A percentile compares a stretch with the other conserved stretches of the same genome.
These are phyloP conservation scores for Nothopassalora personata DNA, from an alignment of 2,329 filamentous ascomycete species.

Conservation along the genomic window DNA sequence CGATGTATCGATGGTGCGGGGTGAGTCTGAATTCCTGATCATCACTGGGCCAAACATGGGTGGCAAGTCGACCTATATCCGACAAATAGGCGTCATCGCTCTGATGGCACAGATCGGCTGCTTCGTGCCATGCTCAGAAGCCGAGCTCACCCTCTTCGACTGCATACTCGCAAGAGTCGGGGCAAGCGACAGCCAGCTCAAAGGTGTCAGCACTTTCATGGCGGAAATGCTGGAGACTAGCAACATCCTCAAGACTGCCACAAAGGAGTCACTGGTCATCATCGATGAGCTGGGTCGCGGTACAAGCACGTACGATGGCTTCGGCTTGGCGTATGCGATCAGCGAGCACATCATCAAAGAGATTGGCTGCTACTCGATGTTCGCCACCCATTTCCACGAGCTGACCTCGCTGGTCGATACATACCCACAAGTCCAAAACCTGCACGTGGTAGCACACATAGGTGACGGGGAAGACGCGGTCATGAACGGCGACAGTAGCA, in stretches of 20 bases:
- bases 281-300: constrained; percentile 96
- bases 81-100: constrained; percentile 93
- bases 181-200: constrained; percentile 92
- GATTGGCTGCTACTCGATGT: constrained; percentile 89
- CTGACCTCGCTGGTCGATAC: constrained; percentile 84
- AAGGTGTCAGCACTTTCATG: constrained; percentile 98
- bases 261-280: constrained; percentile 91
- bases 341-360: constrained; percentile 95
- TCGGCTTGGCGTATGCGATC: constrained; percentile 98
- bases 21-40: constrained; percentile 82
- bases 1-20: constrained; percentile 75
- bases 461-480: constrained; percentile 44
- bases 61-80: constrained; percentile 96
- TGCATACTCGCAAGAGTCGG: constrained; percentile 94
- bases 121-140: constrained; percentile 87
- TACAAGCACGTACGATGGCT: constrained; percentile 96
- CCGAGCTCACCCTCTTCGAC: constrained; percentile 93
- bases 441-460: constrained; percentile 96
- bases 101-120: constrained; percentile 96
- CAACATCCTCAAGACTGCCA: constrained; percentile 96
- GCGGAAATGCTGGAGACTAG: constrained; percentile 98
- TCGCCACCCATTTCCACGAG: constrained; percentile 98
- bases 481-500: constrained; percentile 22
- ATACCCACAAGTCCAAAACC: constrained; percentile 80
- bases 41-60: constrained; percentile 99